Evolutionary conservation across 2,329 filamentous ascomycete species (phyloP), one percentile per base, ranked within the genome.

Genomic region (Fusarium marasasianum): DNA sequence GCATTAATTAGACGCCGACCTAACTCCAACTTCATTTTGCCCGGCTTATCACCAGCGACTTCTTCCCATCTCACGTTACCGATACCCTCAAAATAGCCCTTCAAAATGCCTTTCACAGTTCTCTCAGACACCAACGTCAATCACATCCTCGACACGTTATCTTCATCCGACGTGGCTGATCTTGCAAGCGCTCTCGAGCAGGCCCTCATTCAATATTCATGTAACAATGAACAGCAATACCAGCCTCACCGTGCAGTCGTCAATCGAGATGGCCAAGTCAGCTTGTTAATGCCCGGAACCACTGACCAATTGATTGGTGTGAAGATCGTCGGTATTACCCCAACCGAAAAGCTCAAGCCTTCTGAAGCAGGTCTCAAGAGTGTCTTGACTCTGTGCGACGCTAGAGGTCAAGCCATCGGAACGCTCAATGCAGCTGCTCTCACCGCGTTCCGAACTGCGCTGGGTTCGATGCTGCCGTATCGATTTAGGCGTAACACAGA

Each of bases 401-500:
- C 83, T 20, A 78, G 82, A 37, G 90, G 91, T 17, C 83, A 85
- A n/a, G 88, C 90, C 1, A 86, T 88, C 24, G 92, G 89, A 3
- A 81, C 93, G 24, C 83, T 94, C 69, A 92, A 92, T 74, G 91
- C 91, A 0, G 89, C 89, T 66, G 91, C 92, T 74, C 83, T 93
- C 24, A 93, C 91, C 0, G 91, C 91, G 3, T 93, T 93, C 81
- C 87, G 91, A 51, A 93, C 92, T 0, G 90, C 91, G 0, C 83
- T 93, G 18, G 89, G 89, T 0, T 88, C 88, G 18, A 89, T 91
- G 64, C 85, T 92, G 74, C 86, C 92, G 24, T 89, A 90, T 78
- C 81, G 76, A 15, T 79, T 73, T 33, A 72, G 78, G 6, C 58
- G 63, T 55, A 66, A 64, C 29, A 79, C 78, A 0, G 67, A 77